Base-by-base conservation (phyloP, 2,329 filamentous ascomycete genomes). In the Pseudopyricularia javanii region DNA sequence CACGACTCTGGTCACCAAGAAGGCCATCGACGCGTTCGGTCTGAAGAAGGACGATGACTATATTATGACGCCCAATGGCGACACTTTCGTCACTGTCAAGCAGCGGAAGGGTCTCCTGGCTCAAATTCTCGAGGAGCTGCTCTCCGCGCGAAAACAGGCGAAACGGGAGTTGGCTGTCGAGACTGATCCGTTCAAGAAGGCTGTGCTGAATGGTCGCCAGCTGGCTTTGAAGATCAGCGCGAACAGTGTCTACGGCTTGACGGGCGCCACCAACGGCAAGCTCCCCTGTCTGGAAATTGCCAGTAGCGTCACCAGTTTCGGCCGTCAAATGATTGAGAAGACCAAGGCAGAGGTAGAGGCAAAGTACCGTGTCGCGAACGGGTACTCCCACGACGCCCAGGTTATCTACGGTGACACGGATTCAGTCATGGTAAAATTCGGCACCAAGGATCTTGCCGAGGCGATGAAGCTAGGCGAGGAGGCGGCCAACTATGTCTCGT, bases 401-500 rank as follows among this genome's bases (percentile, higher is more conserved):
- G 93, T 98, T 70, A 94, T 98, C 57, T 98, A 98, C 61, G 93
- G 93, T 72, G 93, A 98, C 68, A 98, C 93, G 2, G 93, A 98
- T 76, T 98, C 93, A 8, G 93, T 98, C 71, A 98, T 98, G 93
- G 91, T 98, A 56, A 97, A 96, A 64, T 98, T 98, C 60, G 93
- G 93, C 45, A 91, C 90, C 9, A 84, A 82, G 43, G 90, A 96
- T 58, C 75, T 98, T 17, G 78, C 80, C 6, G 88, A 93, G 58
- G 86, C 90, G 22, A 98, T 98, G 93, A 90, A 86, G 63, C 74
- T 98, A 24, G 93, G 93, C n/a, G 80, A 95, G 63, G 91, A 98
- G 66, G 93, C 93, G 11, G 87, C 93, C 1, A 76, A 84, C 20
- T 94, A 75, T 60, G 93, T 98, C 40, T 96, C 93, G 4, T 79